These are phyloP conservation scores for Scenedesmus sp. DNA, from an alignment of 163 green algal species.

Conservation along the genomic window DNA sequence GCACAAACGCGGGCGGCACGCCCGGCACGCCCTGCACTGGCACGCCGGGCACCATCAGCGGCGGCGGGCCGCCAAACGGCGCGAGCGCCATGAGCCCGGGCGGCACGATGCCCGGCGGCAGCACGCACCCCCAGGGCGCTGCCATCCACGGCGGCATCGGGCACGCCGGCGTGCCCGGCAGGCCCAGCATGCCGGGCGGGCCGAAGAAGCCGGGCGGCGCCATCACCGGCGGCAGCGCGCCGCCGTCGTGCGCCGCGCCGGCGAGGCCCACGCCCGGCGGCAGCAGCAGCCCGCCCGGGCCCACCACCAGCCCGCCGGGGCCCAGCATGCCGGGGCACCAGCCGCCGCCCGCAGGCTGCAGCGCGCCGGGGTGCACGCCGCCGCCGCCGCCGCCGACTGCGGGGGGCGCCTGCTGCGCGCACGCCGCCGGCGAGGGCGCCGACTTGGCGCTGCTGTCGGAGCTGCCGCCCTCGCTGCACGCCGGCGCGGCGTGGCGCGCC, in stretches of 20 bases:
- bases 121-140: too few species aligned
- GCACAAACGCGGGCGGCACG: constrained; percentile 25
- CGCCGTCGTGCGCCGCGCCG: neutral
- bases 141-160: neutral
- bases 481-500: constrained; percentile 10
- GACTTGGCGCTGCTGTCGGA: constrained; percentile 46
- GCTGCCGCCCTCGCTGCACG: constrained; percentile 39
- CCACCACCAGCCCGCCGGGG: neutral
- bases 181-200: too few species aligned
- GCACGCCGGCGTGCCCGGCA: neutral
- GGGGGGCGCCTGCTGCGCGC: neutral
- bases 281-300: neutral
- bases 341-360: neutral
- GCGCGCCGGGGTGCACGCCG: too few species aligned
- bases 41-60: neutral
- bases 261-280: neutral
- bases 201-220: too few species aligned
- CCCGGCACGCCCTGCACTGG: too few species aligned
- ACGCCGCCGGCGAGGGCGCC: constrained; percentile 4
- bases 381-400: constrained; percentile 9
- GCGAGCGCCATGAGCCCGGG: constrained; percentile 27
- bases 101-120: constrained; percentile 38
- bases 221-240: neutral
- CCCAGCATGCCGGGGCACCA: neutral
- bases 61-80: constrained; percentile 22